Evolutionary conservation across 805 yeast genomes (phyloP).

Genomic region (Hanseniaspora meyeri): DNA sequence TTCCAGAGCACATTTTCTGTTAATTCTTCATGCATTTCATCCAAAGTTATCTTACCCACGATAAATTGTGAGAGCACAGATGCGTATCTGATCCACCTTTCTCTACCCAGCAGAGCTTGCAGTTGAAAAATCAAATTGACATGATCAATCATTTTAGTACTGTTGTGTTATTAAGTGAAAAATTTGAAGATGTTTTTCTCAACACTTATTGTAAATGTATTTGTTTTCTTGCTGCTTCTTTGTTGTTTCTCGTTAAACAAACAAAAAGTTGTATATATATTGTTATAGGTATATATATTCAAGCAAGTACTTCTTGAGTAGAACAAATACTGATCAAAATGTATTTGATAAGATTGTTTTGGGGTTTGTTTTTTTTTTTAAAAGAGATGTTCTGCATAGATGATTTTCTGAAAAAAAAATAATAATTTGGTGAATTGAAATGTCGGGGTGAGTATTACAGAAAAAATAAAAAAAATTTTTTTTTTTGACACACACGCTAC

Average conservation of each 20-base stretch:
- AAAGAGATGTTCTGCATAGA: no score
- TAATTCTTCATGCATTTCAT: slow-evolving; percentile 45
- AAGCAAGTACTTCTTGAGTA: no score
- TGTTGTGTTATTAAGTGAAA: background rate
- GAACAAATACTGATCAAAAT: no score
- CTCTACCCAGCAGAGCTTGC: slow-evolving; percentile 42
- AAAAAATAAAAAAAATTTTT: background rate
- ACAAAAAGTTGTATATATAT: no score
- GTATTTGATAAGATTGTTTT: no score
- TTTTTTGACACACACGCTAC: no score
- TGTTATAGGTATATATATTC: no score
- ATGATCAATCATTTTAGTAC: slow-evolving; percentile 41
- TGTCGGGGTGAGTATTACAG: background rate
- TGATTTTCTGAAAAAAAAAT: background rate
- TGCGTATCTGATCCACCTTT: slow-evolving; percentile 75
- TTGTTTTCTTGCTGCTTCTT: background rate
- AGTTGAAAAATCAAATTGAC: slow-evolving; percentile 41
- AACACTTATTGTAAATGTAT: background rate
- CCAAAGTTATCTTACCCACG: slow-evolving; percentile 55
- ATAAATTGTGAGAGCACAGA: slow-evolving; percentile 63
- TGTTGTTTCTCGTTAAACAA: no score
- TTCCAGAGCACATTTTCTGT: slow-evolving; percentile 22
- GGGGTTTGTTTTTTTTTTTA: background rate
- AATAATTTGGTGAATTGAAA: background rate
- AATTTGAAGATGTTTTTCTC: background rate